Percentiles rank a stretch among this genome's conserved stretches.
Conservation (phyloP, 164 flowering plant species). For the Santalum album region DNA sequence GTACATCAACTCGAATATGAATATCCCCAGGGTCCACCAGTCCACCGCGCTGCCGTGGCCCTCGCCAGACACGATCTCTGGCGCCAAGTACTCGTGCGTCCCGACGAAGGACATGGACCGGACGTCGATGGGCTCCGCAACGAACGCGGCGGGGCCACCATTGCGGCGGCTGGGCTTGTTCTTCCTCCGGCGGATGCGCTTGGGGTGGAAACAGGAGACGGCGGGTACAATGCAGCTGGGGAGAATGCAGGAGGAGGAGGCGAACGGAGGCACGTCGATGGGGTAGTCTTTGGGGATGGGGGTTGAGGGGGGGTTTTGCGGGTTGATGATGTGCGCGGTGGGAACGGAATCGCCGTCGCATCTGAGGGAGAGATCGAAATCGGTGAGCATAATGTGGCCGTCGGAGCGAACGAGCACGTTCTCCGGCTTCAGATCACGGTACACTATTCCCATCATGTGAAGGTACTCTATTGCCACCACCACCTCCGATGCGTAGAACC, state of each 20-base stretch:
- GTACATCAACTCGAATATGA: slow-evolving; percentile 64
- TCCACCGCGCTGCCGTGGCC: slow-evolving; percentile 91
- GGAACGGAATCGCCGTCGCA: slow-evolving; percentile 33
- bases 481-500: slow-evolving; percentile 81
- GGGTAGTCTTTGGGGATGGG: slow-evolving; percentile 10
- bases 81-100: slow-evolving; percentile 86
- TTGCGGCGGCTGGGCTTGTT: slow-evolving; percentile 30
- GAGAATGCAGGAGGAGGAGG: slow-evolving; percentile 55
- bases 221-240: slow-evolving; percentile 75
- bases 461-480: slow-evolving; percentile 73
- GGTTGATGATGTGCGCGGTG: slow-evolving; percentile 39
- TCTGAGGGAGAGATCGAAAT: slow-evolving; percentile 80
- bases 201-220: slow-evolving; percentile 68
- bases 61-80: slow-evolving; percentile 82
- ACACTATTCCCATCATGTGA: slow-evolving; percentile 82
- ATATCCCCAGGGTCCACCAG: slow-evolving; percentile 91
- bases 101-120: slow-evolving; percentile 91
- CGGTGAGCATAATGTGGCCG: slow-evolving; percentile 91
- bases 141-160: slow-evolving; percentile 33
- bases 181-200: slow-evolving; percentile 29
- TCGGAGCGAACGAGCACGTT: slow-evolving; percentile 71
- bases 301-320: slow-evolving; percentile 16
- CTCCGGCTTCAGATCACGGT: slow-evolving; percentile 90
- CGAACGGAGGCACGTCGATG: slow-evolving; percentile 14
- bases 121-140: slow-evolving; percentile 67